These are phyloP conservation scores for Prunus yedoensis DNA, from an alignment of 331 rosid genomes.

Conservation along the genomic window DNA sequence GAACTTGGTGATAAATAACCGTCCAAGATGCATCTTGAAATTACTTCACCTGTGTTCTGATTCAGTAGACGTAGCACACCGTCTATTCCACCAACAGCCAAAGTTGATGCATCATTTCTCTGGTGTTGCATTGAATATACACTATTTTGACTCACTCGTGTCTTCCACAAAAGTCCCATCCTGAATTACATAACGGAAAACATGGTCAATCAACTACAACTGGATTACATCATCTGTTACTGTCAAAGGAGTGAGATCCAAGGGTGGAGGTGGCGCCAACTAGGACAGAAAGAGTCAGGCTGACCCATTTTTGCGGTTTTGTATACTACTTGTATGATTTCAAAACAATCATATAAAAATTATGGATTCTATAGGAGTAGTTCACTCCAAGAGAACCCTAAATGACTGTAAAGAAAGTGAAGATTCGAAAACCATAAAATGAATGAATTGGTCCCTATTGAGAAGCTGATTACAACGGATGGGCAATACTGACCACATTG, in stretches of 20 bases:
- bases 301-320: too few species aligned
- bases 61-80: conserved; percentile 65
- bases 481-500: too few species aligned
- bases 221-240: not conserved
- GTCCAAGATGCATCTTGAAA: conserved; percentile 40
- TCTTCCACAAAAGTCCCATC: conserved; percentile 68
- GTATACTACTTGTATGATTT: too few species aligned
- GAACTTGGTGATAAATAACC: conserved; percentile 23
- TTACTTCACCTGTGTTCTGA: conserved; percentile 61
- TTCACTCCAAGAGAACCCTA: too few species aligned
- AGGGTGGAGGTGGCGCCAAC: not conserved
- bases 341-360: too few species aligned
- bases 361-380: not conserved
- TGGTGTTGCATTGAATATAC: conserved; percentile 60
- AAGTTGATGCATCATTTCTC: conserved; percentile 55
- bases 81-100: conserved; percentile 83
- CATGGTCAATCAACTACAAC: not conserved
- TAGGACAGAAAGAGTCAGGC: not conserved
- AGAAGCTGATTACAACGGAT: too few species aligned
- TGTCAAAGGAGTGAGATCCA: not conserved
- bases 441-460: too few species aligned
- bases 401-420: too few species aligned
- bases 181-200: conserved; percentile 40
- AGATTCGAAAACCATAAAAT: too few species aligned
- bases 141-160: conserved; percentile 55